Evolutionary conservation across 805 yeast species (phyloP).

Genomic region (Nakazawaea wickerhamii): DNA sequence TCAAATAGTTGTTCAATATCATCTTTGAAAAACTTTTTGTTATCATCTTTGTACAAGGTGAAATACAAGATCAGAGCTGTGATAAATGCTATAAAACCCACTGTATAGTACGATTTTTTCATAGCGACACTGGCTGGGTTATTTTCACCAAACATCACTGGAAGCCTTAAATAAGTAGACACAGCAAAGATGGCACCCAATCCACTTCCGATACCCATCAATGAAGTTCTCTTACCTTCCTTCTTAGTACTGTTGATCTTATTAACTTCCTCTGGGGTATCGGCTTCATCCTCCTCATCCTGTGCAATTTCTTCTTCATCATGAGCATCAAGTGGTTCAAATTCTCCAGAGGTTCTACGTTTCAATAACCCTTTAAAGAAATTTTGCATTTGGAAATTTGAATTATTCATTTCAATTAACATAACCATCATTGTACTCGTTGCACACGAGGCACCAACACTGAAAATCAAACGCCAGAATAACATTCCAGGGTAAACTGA

Average conservation of each 20-base stretch:
- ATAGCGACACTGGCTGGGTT: slow-evolving; percentile 39
- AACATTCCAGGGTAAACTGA: slow-evolving; percentile 45
- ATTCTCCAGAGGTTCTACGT: slow-evolving; percentile 15
- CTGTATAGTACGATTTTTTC: slow-evolving; percentile 41
- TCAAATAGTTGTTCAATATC: slow-evolving; percentile 29
- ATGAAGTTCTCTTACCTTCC: slow-evolving; percentile 54
- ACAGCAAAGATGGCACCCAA: slow-evolving; percentile 66
- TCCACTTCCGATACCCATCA: slow-evolving; percentile 59
- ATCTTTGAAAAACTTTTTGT: slow-evolving; percentile 24
- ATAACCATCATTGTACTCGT: slow-evolving; percentile 44
- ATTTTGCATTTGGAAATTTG: slow-evolving; percentile 32
- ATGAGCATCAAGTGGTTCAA: slow-evolving; percentile 4
- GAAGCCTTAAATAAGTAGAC: slow-evolving; percentile 48
- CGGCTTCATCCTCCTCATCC: slow-evolving; percentile 15
- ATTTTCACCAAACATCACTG: slow-evolving; percentile 39
- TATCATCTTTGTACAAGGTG: slow-evolving; percentile 41
- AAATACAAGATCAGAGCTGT: slow-evolving; percentile 34
- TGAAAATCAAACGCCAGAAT: slow-evolving; percentile 49
- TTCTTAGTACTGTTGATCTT: slow-evolving; percentile 22
- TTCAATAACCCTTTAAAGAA: background rate
- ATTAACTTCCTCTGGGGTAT: slow-evolving; percentile 15
- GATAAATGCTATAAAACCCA: slow-evolving; percentile 37
- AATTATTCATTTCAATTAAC: slow-evolving; percentile 40
- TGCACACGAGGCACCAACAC: slow-evolving; percentile 50
- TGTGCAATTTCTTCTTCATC: slow-evolving; percentile 12